Conservation (phyloP, 2,329 filamentous ascomycete species). For the Cadophora gregata region DNA sequence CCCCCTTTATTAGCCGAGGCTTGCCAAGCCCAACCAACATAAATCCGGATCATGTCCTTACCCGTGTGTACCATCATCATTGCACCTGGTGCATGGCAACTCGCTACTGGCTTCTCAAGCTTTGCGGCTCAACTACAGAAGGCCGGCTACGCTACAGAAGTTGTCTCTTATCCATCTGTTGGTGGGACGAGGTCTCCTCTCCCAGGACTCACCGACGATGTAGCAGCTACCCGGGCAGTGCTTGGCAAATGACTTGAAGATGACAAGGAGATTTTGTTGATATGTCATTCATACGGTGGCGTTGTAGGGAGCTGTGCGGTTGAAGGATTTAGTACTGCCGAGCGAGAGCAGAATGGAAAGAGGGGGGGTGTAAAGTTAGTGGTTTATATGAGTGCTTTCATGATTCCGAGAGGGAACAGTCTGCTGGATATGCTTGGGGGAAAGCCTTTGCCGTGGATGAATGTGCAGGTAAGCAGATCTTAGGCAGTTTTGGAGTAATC, state of each 20-base stretch:
- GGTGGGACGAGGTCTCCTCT: constrained; percentile 26
- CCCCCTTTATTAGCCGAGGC: neutral
- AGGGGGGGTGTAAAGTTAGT: constrained; percentile 30
- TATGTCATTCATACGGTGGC: constrained; percentile 50
- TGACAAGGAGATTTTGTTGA: constrained; percentile 46
- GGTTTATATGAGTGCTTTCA: constrained; percentile 31
- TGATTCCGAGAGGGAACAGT: constrained; percentile 28
- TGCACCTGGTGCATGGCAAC: constrained; percentile 32
- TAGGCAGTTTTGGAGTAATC: neutral
- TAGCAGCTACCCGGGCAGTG: constrained; percentile 39
- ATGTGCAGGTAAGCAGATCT: constrained; percentile 27
- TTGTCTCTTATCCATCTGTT: constrained; percentile 28
- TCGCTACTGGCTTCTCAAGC: constrained; percentile 13
- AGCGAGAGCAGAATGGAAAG: constrained; percentile 23
- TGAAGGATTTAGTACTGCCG: constrained; percentile 20
- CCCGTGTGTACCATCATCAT: constrained; percentile 31
- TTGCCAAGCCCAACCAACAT: neutral
- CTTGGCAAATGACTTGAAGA: constrained; percentile 45
- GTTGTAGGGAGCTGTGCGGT: constrained; percentile 40
- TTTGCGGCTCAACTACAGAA: constrained; percentile 22
- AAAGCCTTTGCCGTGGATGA: constrained; percentile 30
- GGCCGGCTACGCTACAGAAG: constrained; percentile 23
- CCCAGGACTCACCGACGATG: constrained; percentile 27
- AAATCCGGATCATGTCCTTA: constrained; percentile 4
- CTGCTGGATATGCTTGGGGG: constrained; percentile 31